Base-by-base conservation (phyloP, 2,329 filamentous ascomycete species). In the Emmonsia crescens region DNA sequence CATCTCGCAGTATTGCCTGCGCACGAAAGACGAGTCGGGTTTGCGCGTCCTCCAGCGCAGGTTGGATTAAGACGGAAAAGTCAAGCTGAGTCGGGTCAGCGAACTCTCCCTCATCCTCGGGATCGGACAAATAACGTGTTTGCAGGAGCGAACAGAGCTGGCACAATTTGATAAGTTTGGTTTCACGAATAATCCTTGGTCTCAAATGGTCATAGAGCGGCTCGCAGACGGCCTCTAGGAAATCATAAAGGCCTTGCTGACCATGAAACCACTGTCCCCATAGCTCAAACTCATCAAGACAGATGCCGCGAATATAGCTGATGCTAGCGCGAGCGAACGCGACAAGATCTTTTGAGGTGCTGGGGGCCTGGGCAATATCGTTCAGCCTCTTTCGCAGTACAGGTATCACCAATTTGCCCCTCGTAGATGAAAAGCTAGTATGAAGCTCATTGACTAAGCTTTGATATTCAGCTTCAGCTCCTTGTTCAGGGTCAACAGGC, bases 251-350 rank as follows among this genome's bases (percentile, higher is more conserved):
- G 1, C 82, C 83, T 31, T 79, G 81, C 62, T 86, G 82, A 3
- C 81, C 83, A 63, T 85, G 82, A 64, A 87, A 86, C 84, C 84
- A 86, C 69, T 86, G 83, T 4, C 78, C 78, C 84, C 85, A 88
- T 8, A 88, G 74, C 60, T 86, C 84, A 69, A 85, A 85, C 69
- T 88, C 85, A 65, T 88, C 85, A 60, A 85, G 74, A 65, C 85
- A 88, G 19, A 88, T 81, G 3, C 83, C 83, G 59, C 84, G 82
- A 60, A 86, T 80, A 66, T 86, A 88, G 69, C 83, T 83, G 62
- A 88, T 85, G 65, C 83, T 84, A 55, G 81, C 81, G 58, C 85
- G 79, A 19, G 85, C 83, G 72, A 88, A 88, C 0, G 82, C 75
- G 14, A 88, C 81, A n/a, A 88, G 75, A 66, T 88, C 85, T 60